Evolutionary conservation across 148 eudicot genomes (phyloP), one percentile per base, ranked within the genome.

Genomic region (Camellia sinensis): DNA sequence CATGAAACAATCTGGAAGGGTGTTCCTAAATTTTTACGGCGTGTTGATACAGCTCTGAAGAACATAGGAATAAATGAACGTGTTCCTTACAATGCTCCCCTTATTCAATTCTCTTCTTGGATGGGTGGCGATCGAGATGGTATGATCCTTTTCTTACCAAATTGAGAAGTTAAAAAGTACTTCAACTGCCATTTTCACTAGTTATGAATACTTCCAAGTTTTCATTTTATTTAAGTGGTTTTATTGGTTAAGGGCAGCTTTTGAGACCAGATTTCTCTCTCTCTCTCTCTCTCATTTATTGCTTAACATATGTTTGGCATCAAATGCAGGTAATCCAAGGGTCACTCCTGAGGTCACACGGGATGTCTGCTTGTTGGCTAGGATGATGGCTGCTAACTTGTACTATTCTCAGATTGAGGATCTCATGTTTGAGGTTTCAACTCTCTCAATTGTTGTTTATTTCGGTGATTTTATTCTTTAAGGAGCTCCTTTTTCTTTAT

Each of bases 71-170:
- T 96, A 52, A 89, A 93, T 77, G 98, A 96, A 75, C 93, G 99
- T 60, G 89, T 94, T 83, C 99, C 99, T 29, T 96, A 96, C 78
- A 94, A 94, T 86, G 97, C 99, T 50, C 99, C 99, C 80, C 91
- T 96, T 50, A 96, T 96, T 83, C 99, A 96, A 56, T 96, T 94
- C 83, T 96, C 99, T 64, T 96, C 99, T 73, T 96, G 99, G 99
- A 96, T 96, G 99, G 99, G 99, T 40, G 99, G 99, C 84, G 99
- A 96, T 74, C 95, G 98, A 74, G 98, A 96, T 83, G 99, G 99
- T 94, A 90, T 77, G 81, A 59, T 81, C 64, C 75, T 68, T 79
- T 73, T 65, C 75, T 72, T 72, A 52, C 21, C 12, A 43, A 8
- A 5, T 53, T 56, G 48, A 11, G 15, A 56, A 37, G 11, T 29